Base-by-base conservation (phyloP, 1,284 basidiomycete species). In the Chiua sp. region DNA sequence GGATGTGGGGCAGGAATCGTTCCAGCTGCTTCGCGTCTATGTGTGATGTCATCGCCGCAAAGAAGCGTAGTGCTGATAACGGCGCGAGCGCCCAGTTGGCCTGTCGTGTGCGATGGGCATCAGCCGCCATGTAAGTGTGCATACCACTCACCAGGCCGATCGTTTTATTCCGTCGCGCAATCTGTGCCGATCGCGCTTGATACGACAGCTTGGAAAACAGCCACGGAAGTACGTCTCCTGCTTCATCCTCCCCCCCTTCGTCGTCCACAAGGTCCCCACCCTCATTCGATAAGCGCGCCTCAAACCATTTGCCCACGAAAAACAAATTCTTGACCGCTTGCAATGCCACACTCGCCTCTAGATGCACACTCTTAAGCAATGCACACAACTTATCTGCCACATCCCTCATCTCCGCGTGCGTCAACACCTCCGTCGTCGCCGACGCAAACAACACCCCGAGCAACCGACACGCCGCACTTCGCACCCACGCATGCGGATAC, bases 321-420 rank as follows among this genome's bases (percentile, higher is more conserved):
- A 98, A 95, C 18, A 99, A 76, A 65, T 98, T 96, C 80, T 98
- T 98, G 70, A 98, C 94, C 18, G 95, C 80, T 76, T 98, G 94
- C 63, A 98, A 76, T 57, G 90, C 85, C 20, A 97, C 80, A 6
- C 84, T 76, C 46, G 90, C 88, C 67, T 96, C 93, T 46, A 98
- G 78, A 65, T 92, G 83, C 15, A 87, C 81, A 67, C 95, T 95
- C 74, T 91, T 90, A 61, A 99, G 83, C 73, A 98, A 89, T 51
- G 90, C 75, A 57, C 88, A 92, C 37, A 92, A 78, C 74, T 93
- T 95, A 64, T 85, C 82, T 2, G 95, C 92, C 11, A 92, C 79
- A 32, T 90, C 87, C 57, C 87, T 82, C 78, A 96, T 87, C 10
- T 83, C 83, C 0, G 67, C 63, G 11, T 76, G 66, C 2, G 87